Percentiles rank a stretch among this genome's conserved stretches.
Conservation (phyloP, 495 filamentous ascomycete species). For the Echria macrotheca region DNA sequence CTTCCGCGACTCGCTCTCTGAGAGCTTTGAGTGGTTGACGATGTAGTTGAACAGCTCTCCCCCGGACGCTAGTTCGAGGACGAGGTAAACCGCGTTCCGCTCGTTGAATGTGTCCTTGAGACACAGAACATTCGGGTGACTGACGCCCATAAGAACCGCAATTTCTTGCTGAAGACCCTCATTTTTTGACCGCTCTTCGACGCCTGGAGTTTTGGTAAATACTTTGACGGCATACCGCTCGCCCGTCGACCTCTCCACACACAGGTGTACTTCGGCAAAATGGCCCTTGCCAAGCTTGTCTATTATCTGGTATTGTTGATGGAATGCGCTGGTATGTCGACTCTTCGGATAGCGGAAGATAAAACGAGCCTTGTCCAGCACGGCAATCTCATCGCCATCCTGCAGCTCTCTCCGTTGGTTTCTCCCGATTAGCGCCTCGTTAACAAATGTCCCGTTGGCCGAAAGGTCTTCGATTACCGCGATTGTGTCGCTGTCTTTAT, state of each 20-base stretch:
- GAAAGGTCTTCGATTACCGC: slow-evolving; percentile 91
- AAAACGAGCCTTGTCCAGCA: slow-evolving; percentile 77
- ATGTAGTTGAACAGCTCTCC: slow-evolving; percentile 96
- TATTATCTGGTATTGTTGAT: slow-evolving; percentile 76
- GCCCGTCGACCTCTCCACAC: slow-evolving; percentile 78
- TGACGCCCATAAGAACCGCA: slow-evolving; percentile 90
- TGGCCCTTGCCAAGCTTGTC: slow-evolving; percentile 93
- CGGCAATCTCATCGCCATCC: slow-evolving; percentile 82
- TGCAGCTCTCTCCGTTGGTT: slow-evolving; percentile 85
- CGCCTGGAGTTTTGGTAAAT: slow-evolving; percentile 74
- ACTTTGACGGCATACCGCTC: slow-evolving; percentile 87
- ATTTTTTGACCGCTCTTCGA: slow-evolving; percentile 74
- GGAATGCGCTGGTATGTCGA: slow-evolving; percentile 69
- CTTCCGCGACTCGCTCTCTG: slow-evolving; percentile 75
- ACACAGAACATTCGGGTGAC: slow-evolving; percentile 91
- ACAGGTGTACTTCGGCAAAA: slow-evolving; percentile 92
- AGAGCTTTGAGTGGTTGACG: slow-evolving; percentile 78
- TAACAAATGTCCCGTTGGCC: slow-evolving; percentile 94
- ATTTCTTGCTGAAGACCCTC: slow-evolving; percentile 92
- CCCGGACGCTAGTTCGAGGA: slow-evolving; percentile 84
- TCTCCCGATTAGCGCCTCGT: slow-evolving; percentile 82
- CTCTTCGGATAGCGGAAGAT: slow-evolving; percentile 83
- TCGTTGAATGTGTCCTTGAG: slow-evolving; percentile 96
- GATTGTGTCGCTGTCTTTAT: slow-evolving; percentile 68
- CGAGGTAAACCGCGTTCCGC: slow-evolving; percentile 80